Evolutionary conservation across 2,329 filamentous ascomycete species (phyloP), one percentile per base, ranked within the genome.

Genomic region (Penicillium capsulatum): DNA sequence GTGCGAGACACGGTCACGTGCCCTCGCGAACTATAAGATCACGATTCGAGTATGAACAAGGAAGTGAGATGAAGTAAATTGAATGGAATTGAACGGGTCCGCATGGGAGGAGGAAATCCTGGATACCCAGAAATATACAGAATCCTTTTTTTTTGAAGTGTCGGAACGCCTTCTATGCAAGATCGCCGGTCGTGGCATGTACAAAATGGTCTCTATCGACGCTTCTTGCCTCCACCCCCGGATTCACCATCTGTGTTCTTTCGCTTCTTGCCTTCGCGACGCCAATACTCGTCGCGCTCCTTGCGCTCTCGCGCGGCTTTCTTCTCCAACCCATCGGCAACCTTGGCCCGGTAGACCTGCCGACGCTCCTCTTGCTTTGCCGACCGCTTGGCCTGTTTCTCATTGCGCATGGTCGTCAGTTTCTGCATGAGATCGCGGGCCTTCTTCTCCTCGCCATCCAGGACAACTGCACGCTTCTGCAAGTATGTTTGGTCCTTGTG

Each of bases 231-330:
- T 33, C 64, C 61, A 19, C 73, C 76, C 42, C 67, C 70, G 19
- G 66, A 75, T 14, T 70, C 74, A 36, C 71, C 73, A 14, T 69
- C 72, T 50, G 73, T 69, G 22, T 73, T 73, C 64, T 77, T 80
- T 53, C 83, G 73, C 71, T 86, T 87, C 72, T 84, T 86, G 7
- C 92, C 92, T 69, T 98, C 94, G 57, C 81, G 82, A 56, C 81
- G 75, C 92, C 92, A 98, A 61, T 81, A 98, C 55, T 95, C 90
- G 64, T 94, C 84, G 61, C 81, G 84, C 72, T 98, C 91, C 56
- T 81, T 80, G 79, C 90, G 94, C 74, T 97, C 90, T 36, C 90
- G 74, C 45, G 83, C 86, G 42, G 77, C 78, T 69, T 87, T 86
- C 80, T 89, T 94, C 76, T 94, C 89, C 58, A 81, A 75, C 58